Conservation (phyloP, 2,329 filamentous ascomycete species). For the Eutypella sp. region DNA sequence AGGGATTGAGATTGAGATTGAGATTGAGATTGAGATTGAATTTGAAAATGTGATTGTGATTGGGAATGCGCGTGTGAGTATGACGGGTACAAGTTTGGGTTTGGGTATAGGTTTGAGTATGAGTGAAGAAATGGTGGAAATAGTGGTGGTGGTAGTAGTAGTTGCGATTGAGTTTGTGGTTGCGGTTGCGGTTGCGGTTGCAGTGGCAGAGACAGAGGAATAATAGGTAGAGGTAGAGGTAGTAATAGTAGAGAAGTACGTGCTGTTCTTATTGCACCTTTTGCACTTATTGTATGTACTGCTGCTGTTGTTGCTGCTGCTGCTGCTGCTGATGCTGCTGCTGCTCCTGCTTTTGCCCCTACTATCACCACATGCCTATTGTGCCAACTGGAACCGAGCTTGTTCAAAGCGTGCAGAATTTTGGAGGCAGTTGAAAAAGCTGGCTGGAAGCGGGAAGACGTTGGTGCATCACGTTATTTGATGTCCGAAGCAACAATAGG, state of each 20-base stretch:
- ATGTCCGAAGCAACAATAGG: too few relatives aligned
- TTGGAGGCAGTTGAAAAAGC: background rate
- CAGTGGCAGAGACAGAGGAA: too few relatives aligned
- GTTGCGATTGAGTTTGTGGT: too few relatives aligned
- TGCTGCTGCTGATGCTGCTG: background rate
- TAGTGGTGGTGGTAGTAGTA: too few relatives aligned
- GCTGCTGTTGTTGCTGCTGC: background rate
- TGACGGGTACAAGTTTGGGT: background rate
- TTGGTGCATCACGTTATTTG: slow-evolving; percentile 26
- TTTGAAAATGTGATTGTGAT: background rate
- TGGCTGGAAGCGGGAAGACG: slow-evolving; percentile 22
- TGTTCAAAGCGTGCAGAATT: too few relatives aligned
- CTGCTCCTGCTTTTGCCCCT: background rate
- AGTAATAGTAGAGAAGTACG: too few relatives aligned
- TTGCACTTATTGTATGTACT: too few relatives aligned
- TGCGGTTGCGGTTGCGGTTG: too few relatives aligned
- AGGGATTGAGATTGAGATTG: too few relatives aligned
- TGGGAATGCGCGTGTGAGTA: background rate
- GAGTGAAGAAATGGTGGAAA: background rate
- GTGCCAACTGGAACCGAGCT: slow-evolving; percentile 2
- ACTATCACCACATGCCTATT: too few relatives aligned
- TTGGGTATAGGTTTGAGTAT: background rate
- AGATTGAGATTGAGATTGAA: background rate
- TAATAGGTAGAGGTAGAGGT: too few relatives aligned
- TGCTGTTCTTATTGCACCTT: too few relatives aligned